Conservation (phyloP, 306 rosid genomes). For the Canavalia gladiata region DNA sequence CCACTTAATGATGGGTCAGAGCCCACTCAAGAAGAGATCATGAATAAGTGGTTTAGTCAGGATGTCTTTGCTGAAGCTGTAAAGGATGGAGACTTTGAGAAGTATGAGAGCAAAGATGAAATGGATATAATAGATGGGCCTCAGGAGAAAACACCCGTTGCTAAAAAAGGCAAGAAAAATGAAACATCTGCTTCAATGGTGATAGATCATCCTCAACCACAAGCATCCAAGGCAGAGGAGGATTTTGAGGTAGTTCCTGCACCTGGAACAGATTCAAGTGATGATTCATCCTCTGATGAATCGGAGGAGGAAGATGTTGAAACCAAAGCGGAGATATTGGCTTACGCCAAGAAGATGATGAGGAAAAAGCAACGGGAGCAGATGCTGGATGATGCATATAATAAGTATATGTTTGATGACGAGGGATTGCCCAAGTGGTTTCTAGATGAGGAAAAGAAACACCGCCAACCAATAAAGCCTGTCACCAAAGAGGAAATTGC, state of each 20-base stretch:
- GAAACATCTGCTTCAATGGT: conserved; percentile 28
- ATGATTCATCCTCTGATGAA: conserved; percentile 77
- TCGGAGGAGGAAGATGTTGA: conserved; percentile 60
- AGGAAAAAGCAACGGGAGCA: conserved; percentile 79
- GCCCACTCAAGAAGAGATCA: conserved; percentile 79
- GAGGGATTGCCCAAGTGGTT: conserved; percentile 91
- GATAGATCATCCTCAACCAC: conserved; percentile 37
- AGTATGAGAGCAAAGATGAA: conserved; percentile 66
- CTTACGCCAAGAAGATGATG: conserved; percentile 84
- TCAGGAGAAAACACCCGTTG: conserved; percentile 47
- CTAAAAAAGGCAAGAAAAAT: conserved; percentile 56
- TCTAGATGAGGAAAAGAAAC: conserved; percentile 85
- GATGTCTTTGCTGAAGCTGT: conserved; percentile 87
- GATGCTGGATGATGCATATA: conserved; percentile 82
- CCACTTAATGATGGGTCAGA: conserved; percentile 74
- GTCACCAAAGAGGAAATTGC: conserved; percentile 81
- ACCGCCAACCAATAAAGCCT: conserved; percentile 74
- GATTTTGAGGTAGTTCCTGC: conserved; percentile 90
- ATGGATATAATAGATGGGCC: conserved; percentile 66
- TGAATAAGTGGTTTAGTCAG: conserved; percentile 89
- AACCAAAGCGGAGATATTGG: conserved; percentile 82
- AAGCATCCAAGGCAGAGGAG: conserved; percentile 56
- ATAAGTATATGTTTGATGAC: conserved; percentile 83
- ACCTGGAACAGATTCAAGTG: conserved; percentile 85
- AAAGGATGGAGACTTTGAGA: conserved; percentile 72